Conservation (phyloP, 2,329 filamentous ascomycete genomes). For the Fusarium udum region DNA sequence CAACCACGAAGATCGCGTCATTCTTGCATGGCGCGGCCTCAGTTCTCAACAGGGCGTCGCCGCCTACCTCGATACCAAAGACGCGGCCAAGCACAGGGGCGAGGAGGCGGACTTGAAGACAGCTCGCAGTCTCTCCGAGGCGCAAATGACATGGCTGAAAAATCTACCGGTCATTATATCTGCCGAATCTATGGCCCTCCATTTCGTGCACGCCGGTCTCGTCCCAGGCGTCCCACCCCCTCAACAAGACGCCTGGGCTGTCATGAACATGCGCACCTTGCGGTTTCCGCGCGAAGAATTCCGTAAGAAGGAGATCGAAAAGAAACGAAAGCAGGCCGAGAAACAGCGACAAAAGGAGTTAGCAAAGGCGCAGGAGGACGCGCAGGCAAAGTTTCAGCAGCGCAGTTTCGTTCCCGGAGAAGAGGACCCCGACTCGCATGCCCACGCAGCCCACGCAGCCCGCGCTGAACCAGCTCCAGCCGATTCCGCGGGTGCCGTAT, state of each 20-base stretch:
- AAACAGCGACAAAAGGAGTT: constrained; percentile 30
- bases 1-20: constrained; percentile 89
- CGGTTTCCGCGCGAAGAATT: constrained; percentile 60
- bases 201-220: constrained; percentile 86
- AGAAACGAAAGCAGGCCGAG: constrained; percentile 38
- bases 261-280: constrained; percentile 93
- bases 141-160: constrained; percentile 75
- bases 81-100: constrained; percentile 47
- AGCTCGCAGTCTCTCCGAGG: constrained; percentile 60
- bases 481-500: neutral
- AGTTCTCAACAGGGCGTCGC: constrained; percentile 39
- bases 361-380: constrained; percentile 26
- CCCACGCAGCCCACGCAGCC: neutral
- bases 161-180: constrained; percentile 80
- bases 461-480: constrained; percentile 11
- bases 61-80: constrained; percentile 41
- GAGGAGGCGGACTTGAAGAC: constrained; percentile 59
- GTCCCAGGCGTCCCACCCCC: constrained; percentile 77
- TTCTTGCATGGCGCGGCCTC: constrained; percentile 66
- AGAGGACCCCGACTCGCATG: neutral
- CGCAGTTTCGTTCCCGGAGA: neutral
- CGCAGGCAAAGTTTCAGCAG: constrained; percentile 6
- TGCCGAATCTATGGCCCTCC: constrained; percentile 70
- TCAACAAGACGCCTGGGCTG: constrained; percentile 77
- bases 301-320: constrained; percentile 49